phyloP scores from a whole-genome alignment of 2,329 filamentous ascomycete species.

The Pseudogymnoascus sp. region DNA sequence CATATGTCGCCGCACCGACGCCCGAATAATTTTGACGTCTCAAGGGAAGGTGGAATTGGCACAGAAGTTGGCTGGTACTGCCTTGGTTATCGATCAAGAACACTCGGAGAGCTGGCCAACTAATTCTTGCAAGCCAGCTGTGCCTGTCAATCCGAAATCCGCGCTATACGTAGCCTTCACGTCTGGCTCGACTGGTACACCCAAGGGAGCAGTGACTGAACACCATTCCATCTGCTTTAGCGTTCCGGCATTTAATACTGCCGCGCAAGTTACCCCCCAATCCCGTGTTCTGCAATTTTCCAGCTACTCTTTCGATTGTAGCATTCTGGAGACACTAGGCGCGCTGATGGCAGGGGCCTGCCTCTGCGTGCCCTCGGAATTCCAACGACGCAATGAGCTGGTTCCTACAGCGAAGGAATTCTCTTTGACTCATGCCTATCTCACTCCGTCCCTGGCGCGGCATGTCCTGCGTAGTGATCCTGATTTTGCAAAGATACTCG shows the following conservation, averaged over 20 bases:
- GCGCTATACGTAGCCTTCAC: conserved; percentile 24
- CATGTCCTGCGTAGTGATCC: conserved; percentile 80
- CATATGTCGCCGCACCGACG: conserved; percentile 11
- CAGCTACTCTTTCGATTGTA: conserved; percentile 8
- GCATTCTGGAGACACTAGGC: conserved; percentile 5
- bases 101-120: not conserved
- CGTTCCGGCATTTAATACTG: conserved; percentile 14
- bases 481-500: conserved; percentile 58
- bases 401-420: conserved; percentile 53
- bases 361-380: conserved; percentile 58
- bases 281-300: conserved; percentile 31
- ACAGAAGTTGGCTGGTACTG: not conserved
- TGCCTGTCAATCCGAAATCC: not conserved
- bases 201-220: conserved; percentile 39
- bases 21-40: not conserved
- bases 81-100: not conserved
- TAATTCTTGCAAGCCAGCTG: not conserved
- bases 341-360: conserved; percentile 3
- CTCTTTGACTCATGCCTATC: conserved; percentile 35
- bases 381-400: conserved; percentile 63
- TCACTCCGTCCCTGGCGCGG: conserved; percentile 55
- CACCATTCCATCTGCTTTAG: conserved; percentile 19
- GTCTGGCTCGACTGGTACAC: conserved; percentile 41
- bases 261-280: conserved; percentile 31
- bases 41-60: not conserved